Evolutionary conservation across 257 asterid genomes (phyloP), one percentile per base, ranked within the genome.

Genomic region (Ehretia macrophylla): DNA sequence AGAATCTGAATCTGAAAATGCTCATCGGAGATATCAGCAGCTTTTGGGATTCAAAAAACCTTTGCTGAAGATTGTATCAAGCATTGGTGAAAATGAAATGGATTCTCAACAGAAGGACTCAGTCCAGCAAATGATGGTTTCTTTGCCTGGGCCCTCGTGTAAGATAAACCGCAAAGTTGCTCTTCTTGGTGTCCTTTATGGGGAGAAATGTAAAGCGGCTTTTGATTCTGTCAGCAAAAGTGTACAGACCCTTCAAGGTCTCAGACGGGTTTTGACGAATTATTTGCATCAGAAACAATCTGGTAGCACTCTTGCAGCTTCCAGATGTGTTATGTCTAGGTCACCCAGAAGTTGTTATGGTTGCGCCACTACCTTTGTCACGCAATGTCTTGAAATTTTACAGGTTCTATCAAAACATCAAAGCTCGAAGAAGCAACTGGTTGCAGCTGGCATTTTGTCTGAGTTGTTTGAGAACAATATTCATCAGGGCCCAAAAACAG

Each of bases 61-160:
- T 68, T 74, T 93, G 67, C 83, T 89, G 72, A 93, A 93, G 83
- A 89, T 89, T 67, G 99, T 93, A 5, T 86, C 97, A 16, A 93
- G 97, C 83, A 84, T 93, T 60, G 99, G 97, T 63, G 99, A 93
- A 81, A 93, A 84, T 73, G 99, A 93, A 69, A 86, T 89, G 95
- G 99, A 93, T 64, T 86, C 99, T 63, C 99, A 93, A 73, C 99
- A 93, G 82, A 93, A 93, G 77, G 99, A 93, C 77, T 89, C 99
- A 47, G 97, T 93, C 72, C 99, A 89, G 75, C 99, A 93, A 70
- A 93, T 93, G 99, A 93, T 93, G 94, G 97, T 86, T 58, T 93
- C 99, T 48, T 79, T 93, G 76, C 95, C 99, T 46, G 99, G 99
- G 17, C 99, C 99, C 55, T 89, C 99, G 64, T 86, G 95, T 82